Percentiles rank a stretch among this genome's conserved stretches.
These are phyloP conservation scores for Microsporum audouinii DNA, from an alignment of 2,329 filamentous ascomycete genomes.

Conservation along the genomic window DNA sequence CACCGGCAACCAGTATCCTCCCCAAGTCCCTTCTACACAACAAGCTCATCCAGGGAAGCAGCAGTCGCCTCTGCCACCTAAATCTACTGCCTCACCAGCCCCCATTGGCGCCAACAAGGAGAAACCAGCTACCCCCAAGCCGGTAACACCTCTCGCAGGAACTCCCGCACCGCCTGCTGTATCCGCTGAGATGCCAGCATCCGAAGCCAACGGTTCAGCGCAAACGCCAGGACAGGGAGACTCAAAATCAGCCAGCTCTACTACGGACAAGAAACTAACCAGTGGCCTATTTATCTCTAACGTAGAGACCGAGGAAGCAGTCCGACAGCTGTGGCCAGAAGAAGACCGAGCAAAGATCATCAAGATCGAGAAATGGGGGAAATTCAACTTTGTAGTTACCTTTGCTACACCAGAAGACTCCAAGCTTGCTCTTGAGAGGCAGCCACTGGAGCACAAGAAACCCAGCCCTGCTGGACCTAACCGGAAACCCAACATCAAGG, in stretches of 20 bases:
- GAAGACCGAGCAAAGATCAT: constrained; percentile 74
- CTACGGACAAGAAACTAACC: constrained; percentile 50
- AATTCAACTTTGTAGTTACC: constrained; percentile 69
- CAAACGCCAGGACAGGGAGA: constrained; percentile 35
- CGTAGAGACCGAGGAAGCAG: constrained; percentile 69
- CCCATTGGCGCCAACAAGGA: constrained; percentile 36
- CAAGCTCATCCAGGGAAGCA: constrained; percentile 23
- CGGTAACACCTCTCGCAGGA: constrained; percentile 19
- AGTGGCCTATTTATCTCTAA: constrained; percentile 86
- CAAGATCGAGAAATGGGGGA: constrained; percentile 55
- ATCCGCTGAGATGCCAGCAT: constrained; percentile 27
- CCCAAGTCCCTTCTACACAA: constrained; percentile 22
- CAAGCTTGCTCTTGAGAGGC: constrained; percentile 61
- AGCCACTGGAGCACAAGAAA: constrained; percentile 67
- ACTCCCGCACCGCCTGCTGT: constrained; percentile 16
- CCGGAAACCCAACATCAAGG: constrained; percentile 68
- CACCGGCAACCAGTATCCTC: constrained; percentile 21
- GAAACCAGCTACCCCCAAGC: constrained; percentile 42
- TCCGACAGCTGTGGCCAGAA: constrained; percentile 67
- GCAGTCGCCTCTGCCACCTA: constrained; percentile 21
- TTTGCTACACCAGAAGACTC: constrained; percentile 73
- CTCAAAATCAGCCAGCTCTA: constrained; percentile 41
- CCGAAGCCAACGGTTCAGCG: constrained; percentile 40
- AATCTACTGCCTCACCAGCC: constrained; percentile 27
- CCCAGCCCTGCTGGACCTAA: constrained; percentile 56